These are phyloP conservation scores for Calonectria leucothoes DNA, from an alignment of 2,329 filamentous ascomycete species.

Conservation along the genomic window DNA sequence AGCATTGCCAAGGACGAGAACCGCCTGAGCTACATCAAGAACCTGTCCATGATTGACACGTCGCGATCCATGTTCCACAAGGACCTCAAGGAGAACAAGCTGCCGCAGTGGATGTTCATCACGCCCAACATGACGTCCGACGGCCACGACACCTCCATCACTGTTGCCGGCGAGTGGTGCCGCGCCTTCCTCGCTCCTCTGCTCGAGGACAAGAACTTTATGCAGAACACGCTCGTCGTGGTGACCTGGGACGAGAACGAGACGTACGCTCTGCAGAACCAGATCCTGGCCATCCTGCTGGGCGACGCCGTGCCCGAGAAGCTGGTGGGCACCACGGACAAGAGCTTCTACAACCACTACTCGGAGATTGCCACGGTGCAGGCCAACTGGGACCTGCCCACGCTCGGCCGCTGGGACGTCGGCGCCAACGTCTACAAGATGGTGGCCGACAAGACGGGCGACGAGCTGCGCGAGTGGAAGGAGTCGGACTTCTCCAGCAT, in stretches of 20 bases:
- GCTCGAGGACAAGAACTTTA: slow-evolving; percentile 76
- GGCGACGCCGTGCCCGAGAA: slow-evolving; percentile 77
- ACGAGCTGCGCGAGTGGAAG: slow-evolving; percentile 56
- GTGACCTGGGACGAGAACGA: slow-evolving; percentile 86
- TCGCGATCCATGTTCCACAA: slow-evolving; percentile 69
- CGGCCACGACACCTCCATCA: slow-evolving; percentile 80
- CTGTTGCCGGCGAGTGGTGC: slow-evolving; percentile 75
- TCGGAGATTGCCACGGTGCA: slow-evolving; percentile 73
- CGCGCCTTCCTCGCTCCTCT: slow-evolving; percentile 77
- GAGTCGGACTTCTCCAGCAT: slow-evolving; percentile 51
- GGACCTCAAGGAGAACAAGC: slow-evolving; percentile 70
- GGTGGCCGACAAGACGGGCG: slow-evolving; percentile 71
- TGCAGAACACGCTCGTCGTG: slow-evolving; percentile 79
- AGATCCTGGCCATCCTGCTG: slow-evolving; percentile 76
- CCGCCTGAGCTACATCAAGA: slow-evolving; percentile 78
- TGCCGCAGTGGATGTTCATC: slow-evolving; percentile 80
- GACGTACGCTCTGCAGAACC: slow-evolving; percentile 75
- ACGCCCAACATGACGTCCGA: slow-evolving; percentile 82
- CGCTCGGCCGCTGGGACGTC: slow-evolving; percentile 78
- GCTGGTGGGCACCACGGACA: slow-evolving; percentile 76
- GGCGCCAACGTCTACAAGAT: slow-evolving; percentile 76
- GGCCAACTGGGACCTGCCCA: slow-evolving; percentile 77
- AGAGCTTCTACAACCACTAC: slow-evolving; percentile 80
- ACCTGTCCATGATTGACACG: slow-evolving; percentile 60
- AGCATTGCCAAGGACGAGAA: slow-evolving; percentile 68